Base-by-base conservation (phyloP, 1,284 basidiomycete genomes). In the Flammula alnicola region DNA sequence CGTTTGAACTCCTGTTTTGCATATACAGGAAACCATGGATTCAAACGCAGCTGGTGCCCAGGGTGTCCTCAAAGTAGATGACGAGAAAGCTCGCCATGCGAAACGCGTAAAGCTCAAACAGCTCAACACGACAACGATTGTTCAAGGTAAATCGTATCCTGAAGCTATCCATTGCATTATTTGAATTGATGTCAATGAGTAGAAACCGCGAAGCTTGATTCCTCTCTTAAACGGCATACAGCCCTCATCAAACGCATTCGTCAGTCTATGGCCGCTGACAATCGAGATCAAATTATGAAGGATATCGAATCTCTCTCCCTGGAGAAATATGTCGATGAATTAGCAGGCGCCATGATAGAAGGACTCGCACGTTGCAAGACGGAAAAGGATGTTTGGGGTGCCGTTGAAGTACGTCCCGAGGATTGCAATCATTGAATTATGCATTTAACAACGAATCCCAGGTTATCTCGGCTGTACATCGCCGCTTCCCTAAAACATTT, bases 311-410 rank as follows among this genome's bases (percentile, higher is more conserved):
- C 86, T 0, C 79, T 99, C 38, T 88, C 93, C 3, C 77, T 99
- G 40, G 93, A 94, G 71, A 99, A 98, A 70, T 98, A 99, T 66
- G 79, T 96, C 44, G 95, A 98, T 61, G 97, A 99, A 72, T 88
- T 98, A 54, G 88, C 91, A 1, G 85, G 86, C 9, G 95, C 94
- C 1, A 77, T 88, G 0, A 74, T 92, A 0, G 97, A 99, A 64
- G 96, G 97, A 1, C 78, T 96, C 31, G 69, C 72, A 8, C 83
- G 88, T 55, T 95, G 94, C 68, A 95, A 88, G 76, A 91, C 81
- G 0, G 91, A 93, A 60, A 89, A 88, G 60, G 95, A 99, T 65
- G 80, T 94, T 19, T 91, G 93, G 79, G 90, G 88, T 48, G 94
- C 94, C 5, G 89, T 94, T 11, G 95, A 98, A 57, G 61, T 63